Evolutionary conservation across 768 basidiomycete species (phyloP).

Genomic region (Tylopilus rubrobrunneus): DNA sequence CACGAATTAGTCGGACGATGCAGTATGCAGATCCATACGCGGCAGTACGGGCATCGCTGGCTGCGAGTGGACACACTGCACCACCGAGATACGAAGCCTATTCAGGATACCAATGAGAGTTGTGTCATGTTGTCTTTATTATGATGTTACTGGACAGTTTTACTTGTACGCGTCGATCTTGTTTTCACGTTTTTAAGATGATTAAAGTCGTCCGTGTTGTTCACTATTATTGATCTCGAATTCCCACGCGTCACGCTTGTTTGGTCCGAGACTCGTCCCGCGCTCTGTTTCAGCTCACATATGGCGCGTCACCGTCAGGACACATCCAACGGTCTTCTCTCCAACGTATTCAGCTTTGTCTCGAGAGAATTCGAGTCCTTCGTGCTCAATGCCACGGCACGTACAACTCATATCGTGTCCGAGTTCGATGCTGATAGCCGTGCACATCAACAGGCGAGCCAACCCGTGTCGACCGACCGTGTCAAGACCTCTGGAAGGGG

Average conservation of each 20-base stretch:
- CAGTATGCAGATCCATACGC: constrained; percentile 90
- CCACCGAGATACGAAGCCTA: constrained; percentile 56
- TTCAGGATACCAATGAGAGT: constrained; percentile 43
- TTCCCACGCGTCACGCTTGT: constrained; percentile 17
- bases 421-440: constrained; percentile 2
- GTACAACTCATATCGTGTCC: constrained; percentile 11
- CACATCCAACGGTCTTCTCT: constrained; percentile 41
- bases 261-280: not conserved
- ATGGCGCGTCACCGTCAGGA: constrained; percentile 10
- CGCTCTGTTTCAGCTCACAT: not conserved
- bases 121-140: not conserved
- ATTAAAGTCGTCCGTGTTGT: constrained; percentile 11
- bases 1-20: constrained; percentile 83
- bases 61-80: constrained; percentile 27
- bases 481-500: constrained; percentile 8
- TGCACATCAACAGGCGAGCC: constrained; percentile 13
- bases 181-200: constrained; percentile 7
- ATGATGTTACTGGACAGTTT: constrained; percentile 4
- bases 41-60: constrained; percentile 63
- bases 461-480: constrained; percentile 8
- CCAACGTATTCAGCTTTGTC: constrained; percentile 66
- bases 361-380: constrained; percentile 71
- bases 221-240: constrained; percentile 9
- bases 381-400: constrained; percentile 57
- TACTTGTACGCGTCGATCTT: constrained; percentile 12